Evolutionary conservation across 1,284 basidiomycete species (phyloP), one percentile per base, ranked within the genome.

Genomic region (Fomes fomentarius): DNA sequence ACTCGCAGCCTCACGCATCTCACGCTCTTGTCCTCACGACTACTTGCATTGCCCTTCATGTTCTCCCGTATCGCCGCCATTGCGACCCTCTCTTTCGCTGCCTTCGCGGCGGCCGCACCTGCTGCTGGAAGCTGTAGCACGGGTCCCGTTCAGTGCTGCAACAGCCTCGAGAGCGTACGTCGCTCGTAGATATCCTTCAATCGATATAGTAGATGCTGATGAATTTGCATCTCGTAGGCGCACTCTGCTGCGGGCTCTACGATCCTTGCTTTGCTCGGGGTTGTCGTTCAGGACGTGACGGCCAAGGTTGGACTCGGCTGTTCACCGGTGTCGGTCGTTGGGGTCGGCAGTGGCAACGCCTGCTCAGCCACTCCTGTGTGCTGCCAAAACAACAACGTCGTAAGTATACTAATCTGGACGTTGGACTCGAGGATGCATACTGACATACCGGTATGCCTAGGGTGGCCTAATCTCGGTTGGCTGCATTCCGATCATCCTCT

Each of bases 331-430:
- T 35, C 46, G 17, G 51, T 54, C 26, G 54, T 66, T 35, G 59
- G 52, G 17, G 47, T 33, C 42, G 61, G 60, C 37, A 21, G 35
- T 14, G 31, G 42, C 11, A 26, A 17, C 44, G 33, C 41, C 1
- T 61, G 59, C 53, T 8, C 21, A n/a, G 17, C 59, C 5, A 14
- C 37, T n/a, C 30, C 56, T 5, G 59, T 61, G 35, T 57, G 59
- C 59, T 61, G 59, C 56, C 12, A 55, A 44, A 52, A 57, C 53
- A 61, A 61, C 48, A 38, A 51, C 43, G 31, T 55, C 30, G 59
- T 61, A 21, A 49, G 58, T 57, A 30, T 12, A 30, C 28, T n/a
- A n/a, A n/a, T n/a, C n/a, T n/a, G n/a, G n/a, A n/a, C n/a, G n/a
- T n/a, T n/a, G n/a, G n/a, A n/a, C n/a, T n/a, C n/a, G n/a, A n/a